These are phyloP conservation scores for Linum tenue DNA, from an alignment of 345 rosid species.

Conservation along the genomic window DNA sequence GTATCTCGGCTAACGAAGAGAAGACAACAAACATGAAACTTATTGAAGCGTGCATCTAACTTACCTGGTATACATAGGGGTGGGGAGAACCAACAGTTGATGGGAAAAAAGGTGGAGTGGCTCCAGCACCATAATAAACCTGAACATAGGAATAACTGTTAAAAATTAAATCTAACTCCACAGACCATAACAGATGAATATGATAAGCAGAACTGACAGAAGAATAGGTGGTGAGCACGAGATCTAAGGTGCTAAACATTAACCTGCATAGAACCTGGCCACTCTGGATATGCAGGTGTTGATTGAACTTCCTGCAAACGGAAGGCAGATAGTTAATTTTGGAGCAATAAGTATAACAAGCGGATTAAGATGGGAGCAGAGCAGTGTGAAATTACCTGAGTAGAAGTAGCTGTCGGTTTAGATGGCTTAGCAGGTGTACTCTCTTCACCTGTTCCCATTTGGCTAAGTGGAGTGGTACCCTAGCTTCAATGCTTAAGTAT, in stretches of 20 bases:
- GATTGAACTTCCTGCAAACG: constrained; percentile 56
- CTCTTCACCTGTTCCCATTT: constrained; percentile 78
- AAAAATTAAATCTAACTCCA: constrained; percentile 12
- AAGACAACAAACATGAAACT: not conserved
- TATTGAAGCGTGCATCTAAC: not conserved
- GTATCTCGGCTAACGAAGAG: constrained; percentile 3
- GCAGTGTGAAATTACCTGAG: constrained; percentile 39
- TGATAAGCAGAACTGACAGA: not conserved
- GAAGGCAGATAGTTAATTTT: not conserved
- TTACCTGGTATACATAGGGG: constrained; percentile 88
- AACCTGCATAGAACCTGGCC: constrained; percentile 93
- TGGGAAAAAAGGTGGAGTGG: constrained; percentile 71
- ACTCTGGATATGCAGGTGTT: constrained; percentile 65
- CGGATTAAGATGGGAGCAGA: not conserved
- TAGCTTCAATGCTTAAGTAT: constrained; percentile 10
- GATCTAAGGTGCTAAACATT: constrained; percentile 7
- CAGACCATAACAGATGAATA: constrained; percentile 8
- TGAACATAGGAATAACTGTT: constrained; percentile 25
- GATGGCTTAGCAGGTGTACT: constrained; percentile 58
- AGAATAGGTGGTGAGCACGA: too few relatives aligned
- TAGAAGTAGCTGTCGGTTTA: constrained; percentile 49
- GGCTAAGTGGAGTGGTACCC: constrained; percentile 11
- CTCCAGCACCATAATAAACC: constrained; percentile 95
- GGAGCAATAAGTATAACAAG: too few relatives aligned
- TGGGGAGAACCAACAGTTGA: constrained; percentile 82